A percentile compares a stretch with the other conserved stretches of the same genome.
Evolutionary conservation across 805 yeast species (phyloP).

Genomic region (Saccharomycopsis selenospora): DNA sequence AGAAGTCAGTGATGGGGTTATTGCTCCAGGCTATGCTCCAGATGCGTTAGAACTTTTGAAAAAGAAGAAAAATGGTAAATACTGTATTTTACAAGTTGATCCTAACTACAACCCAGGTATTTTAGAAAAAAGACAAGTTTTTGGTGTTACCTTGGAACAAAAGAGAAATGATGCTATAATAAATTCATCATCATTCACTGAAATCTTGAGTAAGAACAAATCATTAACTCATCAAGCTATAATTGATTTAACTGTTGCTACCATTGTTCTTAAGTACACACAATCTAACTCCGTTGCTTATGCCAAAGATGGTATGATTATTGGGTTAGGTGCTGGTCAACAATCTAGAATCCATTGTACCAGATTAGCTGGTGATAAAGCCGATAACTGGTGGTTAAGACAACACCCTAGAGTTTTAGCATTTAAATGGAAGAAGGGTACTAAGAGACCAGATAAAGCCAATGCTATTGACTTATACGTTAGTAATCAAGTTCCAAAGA

Average conservation of each 20-base stretch:
- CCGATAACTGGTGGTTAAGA: conserved; percentile 99
- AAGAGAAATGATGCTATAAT: conserved; percentile 97
- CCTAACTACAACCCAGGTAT: conserved; percentile 82
- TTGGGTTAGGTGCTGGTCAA: conserved; percentile 99
- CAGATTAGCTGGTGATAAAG: conserved; percentile 98
- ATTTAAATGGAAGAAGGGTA: conserved; percentile 97
- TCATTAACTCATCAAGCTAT: conserved; percentile 84
- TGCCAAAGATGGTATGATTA: conserved; percentile 98
- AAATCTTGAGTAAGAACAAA: conserved; percentile 83
- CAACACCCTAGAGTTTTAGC: conserved; percentile 92
- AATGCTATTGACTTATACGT: conserved; percentile 95
- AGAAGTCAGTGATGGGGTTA: conserved; percentile 97
- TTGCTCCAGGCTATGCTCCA: conserved; percentile 93
- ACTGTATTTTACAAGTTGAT: conserved; percentile 93
- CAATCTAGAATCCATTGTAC: conserved; percentile 99
- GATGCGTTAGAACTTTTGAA: conserved; percentile 85
- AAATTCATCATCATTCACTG: conserved; percentile 83
- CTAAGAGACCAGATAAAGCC: conserved; percentile 96
- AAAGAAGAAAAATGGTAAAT: conserved; percentile 95
- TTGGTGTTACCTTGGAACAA: conserved; percentile 92
- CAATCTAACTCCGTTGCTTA: conserved; percentile 98
- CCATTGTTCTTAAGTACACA: conserved; percentile 94
- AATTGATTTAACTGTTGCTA: conserved; percentile 92
- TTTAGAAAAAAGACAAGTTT: conserved; percentile 88
- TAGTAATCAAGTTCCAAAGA: conserved; percentile 81